Base-by-base conservation (phyloP, 2,329 filamentous ascomycete species). In the Monosporascus sp. region DNA sequence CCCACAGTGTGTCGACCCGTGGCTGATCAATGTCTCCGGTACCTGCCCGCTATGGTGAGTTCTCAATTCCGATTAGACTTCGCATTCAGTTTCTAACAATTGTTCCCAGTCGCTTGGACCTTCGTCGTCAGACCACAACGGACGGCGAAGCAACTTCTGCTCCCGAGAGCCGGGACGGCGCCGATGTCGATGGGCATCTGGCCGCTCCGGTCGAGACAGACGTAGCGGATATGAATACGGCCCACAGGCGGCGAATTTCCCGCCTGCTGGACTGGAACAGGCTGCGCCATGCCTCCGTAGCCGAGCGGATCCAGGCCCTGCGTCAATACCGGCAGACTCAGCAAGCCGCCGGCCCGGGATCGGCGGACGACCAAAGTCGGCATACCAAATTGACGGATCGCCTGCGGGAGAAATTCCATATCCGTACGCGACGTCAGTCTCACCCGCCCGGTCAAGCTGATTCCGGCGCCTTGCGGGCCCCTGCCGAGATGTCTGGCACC, bases 41-140 rank as follows among this genome's bases (percentile, higher is more conserved):
- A 88, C 85, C 31, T 88, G 85, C 67, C 85, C 85, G 19, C 67
- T 88, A 54, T 88, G 85, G 85, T 87, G 74, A 74, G 81, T 73
- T 22, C 22, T n/a, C 37, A 38, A 50, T 41, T 8, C 40, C 20
- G 11, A 17, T 31, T 48, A 37, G 41, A 35, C 14, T n/a, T 45
- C 48, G 20, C 46, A 37, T 45, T 16, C 7, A 19, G 49, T 46
- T 19, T 27, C 59, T 62, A 60, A 56, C 5, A 27, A 45, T 17
- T 9, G 8, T 24, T 19, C 49, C 17, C 53, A 84, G 80, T 57
- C 81, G 80, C 50, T 74, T 82, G 52, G 80, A 84, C 61, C 74
- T 84, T 19, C 74, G 74, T 24, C 77, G 75, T 17, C 73, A 63
- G 27, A 63, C 57, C 5, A 60, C 65, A 43, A 53, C 56, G 41